Base-by-base conservation (phyloP, 148 eudicot genomes). In the Arctostaphylos glauca region DNA sequence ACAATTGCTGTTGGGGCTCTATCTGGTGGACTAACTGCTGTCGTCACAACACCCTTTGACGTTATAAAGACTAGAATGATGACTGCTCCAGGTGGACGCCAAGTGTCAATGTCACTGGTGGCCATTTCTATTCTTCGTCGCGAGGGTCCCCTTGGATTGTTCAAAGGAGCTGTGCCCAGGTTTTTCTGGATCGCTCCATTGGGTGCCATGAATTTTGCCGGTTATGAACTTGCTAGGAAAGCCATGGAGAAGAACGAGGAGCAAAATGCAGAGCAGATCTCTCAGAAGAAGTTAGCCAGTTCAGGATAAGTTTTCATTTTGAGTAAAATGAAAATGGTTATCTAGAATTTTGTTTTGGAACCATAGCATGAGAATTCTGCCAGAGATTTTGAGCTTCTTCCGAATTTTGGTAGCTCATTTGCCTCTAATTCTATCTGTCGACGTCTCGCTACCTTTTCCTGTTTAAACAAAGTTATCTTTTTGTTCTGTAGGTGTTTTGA, bases 161-260 rank as follows among this genome's bases (percentile, higher is more conserved):
- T 96, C 77, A 96, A 94, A 87, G 98, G 98, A 47, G 98, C 98
- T 23, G 76, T 96, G 16, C 98, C 98, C 48, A 85, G 98, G 81
- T 94, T 96, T 86, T 96, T 96, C 89, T 96, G 98, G 98, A 90
- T 96, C 12, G 98, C 97, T 44, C 98, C 98, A 1, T 87, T 95
- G 3, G 98, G 98, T 13, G 98, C 98, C 0, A 94, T 95, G 95
- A 95, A 95, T 83, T 95, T 94, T 80, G 98, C 98, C 0, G 98
- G 98, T 48, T 95, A 95, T 80, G 98, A 95, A 85, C 98, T 95
- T 49, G 91, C 92, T 44, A 94, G 84, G 82, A 94, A 94, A 83
- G 95, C 98, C 81, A 95, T 95, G 96, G 86, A 81, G 84, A 87
- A 88, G 81, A 85, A 72, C 9, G 90, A 90, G 54, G 98, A 91